Conservation (phyloP, 2,329 filamentous ascomycete genomes). For the Fusarium hainanense region DNA sequence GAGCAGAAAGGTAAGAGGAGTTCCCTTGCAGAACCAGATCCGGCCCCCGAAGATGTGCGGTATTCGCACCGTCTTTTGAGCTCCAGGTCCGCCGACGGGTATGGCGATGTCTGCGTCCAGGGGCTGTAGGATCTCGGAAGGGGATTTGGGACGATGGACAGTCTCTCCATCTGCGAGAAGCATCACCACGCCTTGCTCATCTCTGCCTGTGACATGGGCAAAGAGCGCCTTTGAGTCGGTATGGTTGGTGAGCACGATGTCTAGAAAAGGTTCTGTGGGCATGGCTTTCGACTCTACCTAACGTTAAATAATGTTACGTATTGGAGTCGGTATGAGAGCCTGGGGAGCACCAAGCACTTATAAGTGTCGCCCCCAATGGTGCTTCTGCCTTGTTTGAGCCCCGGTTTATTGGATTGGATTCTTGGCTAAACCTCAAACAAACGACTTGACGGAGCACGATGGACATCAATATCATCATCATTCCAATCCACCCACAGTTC, state of each 20-base stretch:
- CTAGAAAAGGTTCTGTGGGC: constrained; percentile 55
- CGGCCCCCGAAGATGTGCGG: constrained; percentile 77
- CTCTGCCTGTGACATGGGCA: constrained; percentile 75
- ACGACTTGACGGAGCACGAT: background rate
- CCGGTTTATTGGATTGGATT: constrained; percentile 28
- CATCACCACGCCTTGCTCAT: constrained; percentile 69
- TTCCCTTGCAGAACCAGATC: constrained; percentile 75
- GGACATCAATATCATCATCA: background rate
- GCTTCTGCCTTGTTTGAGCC: constrained; percentile 30
- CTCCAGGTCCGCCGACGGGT: constrained; percentile 69
- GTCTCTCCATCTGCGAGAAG: constrained; percentile 74
- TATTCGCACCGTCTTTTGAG: constrained; percentile 69
- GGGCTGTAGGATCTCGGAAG: constrained; percentile 60
- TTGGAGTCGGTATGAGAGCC: background rate
- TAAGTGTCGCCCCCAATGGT: background rate
- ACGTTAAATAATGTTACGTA: background rate
- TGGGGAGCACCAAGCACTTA: background rate
- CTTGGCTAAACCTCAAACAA: constrained; percentile 8
- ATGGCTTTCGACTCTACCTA: constrained; percentile 13
- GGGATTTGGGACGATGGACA: constrained; percentile 72
- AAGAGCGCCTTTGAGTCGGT: constrained; percentile 68
- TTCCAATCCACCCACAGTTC: background rate
- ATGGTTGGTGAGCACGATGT: constrained; percentile 73
- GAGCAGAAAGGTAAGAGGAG: constrained; percentile 72
- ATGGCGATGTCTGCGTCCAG: constrained; percentile 72